Percentiles rank a stretch among this genome's conserved stretches.
These are phyloP conservation scores for Falciphora oryzae DNA, from an alignment of 2,329 filamentous ascomycete genomes.

Conservation along the genomic window DNA sequence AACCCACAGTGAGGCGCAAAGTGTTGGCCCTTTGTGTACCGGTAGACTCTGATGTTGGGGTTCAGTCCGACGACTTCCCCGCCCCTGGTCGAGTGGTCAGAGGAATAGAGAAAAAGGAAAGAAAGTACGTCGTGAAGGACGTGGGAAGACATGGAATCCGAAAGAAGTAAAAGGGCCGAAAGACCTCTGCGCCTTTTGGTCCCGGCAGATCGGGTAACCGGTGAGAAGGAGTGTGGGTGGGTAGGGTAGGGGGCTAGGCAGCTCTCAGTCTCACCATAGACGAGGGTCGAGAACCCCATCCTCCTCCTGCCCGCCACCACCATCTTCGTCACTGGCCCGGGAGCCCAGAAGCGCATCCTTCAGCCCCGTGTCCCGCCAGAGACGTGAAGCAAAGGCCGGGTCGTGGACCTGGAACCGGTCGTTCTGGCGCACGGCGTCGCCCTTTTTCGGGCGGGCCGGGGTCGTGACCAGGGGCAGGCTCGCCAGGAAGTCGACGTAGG, in stretches of 20 bases:
- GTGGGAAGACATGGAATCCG: background rate
- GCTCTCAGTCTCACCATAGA: background rate
- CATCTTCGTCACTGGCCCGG: slow-evolving; percentile 19
- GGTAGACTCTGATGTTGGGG: slow-evolving; percentile 83
- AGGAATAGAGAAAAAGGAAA: no score
- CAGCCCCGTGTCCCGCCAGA: slow-evolving; percentile 76
- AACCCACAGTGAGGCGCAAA: slow-evolving; percentile 86
- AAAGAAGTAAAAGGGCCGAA: background rate
- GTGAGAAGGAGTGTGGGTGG: slow-evolving; percentile 12
- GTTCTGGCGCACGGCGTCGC: slow-evolving; percentile 79
- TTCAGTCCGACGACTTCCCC: slow-evolving; percentile 80
- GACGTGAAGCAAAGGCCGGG: slow-evolving; percentile 60
- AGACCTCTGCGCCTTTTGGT: background rate
- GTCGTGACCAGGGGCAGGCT: slow-evolving; percentile 70
- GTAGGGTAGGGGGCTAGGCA: background rate
- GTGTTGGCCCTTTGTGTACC: slow-evolving; percentile 80
- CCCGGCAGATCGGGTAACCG: background rate
- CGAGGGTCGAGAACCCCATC: background rate
- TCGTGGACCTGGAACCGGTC: slow-evolving; percentile 84
- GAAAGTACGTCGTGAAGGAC: background rate
- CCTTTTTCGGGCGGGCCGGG: slow-evolving; percentile 69
- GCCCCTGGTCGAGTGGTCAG: slow-evolving; percentile 50
- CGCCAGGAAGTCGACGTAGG: slow-evolving; percentile 66
- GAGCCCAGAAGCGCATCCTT: slow-evolving; percentile 48
- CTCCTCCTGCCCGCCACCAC: slow-evolving; percentile 15